Conservation (phyloP, 495 filamentous ascomycete genomes). For the Penicillium silybi region DNA sequence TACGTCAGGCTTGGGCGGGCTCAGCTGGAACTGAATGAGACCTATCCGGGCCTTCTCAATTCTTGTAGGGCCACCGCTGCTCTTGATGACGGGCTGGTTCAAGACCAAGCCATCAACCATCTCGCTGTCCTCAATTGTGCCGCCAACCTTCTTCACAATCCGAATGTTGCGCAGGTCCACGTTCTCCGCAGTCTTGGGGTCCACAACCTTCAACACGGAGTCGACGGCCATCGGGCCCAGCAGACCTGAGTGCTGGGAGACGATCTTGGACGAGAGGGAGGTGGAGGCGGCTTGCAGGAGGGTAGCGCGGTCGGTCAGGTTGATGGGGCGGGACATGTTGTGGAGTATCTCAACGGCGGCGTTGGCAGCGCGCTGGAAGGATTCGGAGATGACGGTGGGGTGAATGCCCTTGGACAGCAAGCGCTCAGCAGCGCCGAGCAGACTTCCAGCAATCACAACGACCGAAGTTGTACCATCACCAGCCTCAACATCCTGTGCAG, state of each 20-base stretch:
- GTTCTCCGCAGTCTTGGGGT: conserved; percentile 90
- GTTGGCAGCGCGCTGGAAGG: conserved; percentile 90
- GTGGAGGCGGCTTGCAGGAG: conserved; percentile 96
- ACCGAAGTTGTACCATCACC: conserved; percentile 98
- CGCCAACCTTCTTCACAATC: conserved; percentile 96
- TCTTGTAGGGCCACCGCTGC: conserved; percentile 80
- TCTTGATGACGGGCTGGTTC: conserved; percentile 90
- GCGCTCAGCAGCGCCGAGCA: conserved; percentile 89
- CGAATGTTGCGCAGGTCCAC: conserved; percentile 95
- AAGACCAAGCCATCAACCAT: conserved; percentile 93
- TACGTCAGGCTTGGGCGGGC: conserved; percentile 95
- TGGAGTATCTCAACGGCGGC: conserved; percentile 86
- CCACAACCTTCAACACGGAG: conserved; percentile 90
- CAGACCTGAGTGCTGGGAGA: conserved; percentile 89
- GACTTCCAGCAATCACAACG: conserved; percentile 91
- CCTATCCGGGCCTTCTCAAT: conserved; percentile 98
- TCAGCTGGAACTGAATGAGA: conserved; percentile 96
- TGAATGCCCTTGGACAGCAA: conserved; percentile 90
- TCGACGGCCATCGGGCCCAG: conserved; percentile 96
- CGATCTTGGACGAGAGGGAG: conserved; percentile 97
- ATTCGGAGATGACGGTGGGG: conserved; percentile 94
- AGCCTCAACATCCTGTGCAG: conserved; percentile 96
- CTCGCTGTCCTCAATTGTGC: conserved; percentile 97
- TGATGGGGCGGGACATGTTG: conserved; percentile 92
- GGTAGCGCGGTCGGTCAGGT: conserved; percentile 78